Conservation (phyloP, 805 yeast species). For the Sugiyamaella americana region DNA sequence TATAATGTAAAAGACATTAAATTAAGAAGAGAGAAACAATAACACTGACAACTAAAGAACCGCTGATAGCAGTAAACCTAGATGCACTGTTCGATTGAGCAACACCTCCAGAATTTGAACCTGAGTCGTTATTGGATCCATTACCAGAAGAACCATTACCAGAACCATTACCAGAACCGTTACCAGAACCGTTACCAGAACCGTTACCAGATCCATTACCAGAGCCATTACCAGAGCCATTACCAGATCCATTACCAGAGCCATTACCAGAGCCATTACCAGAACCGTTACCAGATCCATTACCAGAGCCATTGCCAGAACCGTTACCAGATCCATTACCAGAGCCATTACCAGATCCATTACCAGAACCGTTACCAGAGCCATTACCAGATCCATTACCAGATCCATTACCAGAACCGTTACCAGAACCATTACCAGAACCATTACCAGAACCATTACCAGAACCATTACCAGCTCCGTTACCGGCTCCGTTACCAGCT, state of each 20-base stretch:
- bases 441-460: neutral
- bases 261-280: slow-evolving; percentile 37
- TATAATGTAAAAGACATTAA: neutral
- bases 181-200: slow-evolving; percentile 34
- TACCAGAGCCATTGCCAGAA: slow-evolving; percentile 31
- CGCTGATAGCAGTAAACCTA: neutral
- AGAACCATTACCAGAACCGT: slow-evolving; percentile 30
- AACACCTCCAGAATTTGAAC: too few species aligned
- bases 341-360: neutral
- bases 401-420: slow-evolving; percentile 35
- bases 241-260: neutral
- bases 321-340: neutral
- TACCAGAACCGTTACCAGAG: slow-evolving; percentile 40
- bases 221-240: slow-evolving; percentile 1
- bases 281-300: slow-evolving; percentile 26
- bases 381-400: slow-evolving; percentile 25
- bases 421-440: slow-evolving; percentile 22
- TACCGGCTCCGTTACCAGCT: slow-evolving; percentile 40
- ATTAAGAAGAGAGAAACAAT: neutral
- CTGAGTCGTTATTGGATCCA: too few species aligned
- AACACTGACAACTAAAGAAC: neutral
- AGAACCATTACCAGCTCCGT: neutral
- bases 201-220: slow-evolving; percentile 32
- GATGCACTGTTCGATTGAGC: neutral
- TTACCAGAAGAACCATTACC: neutral